Evolutionary conservation across 176 grass and related monocot genomes (phyloP).

Genomic region (Chloris gayana): DNA sequence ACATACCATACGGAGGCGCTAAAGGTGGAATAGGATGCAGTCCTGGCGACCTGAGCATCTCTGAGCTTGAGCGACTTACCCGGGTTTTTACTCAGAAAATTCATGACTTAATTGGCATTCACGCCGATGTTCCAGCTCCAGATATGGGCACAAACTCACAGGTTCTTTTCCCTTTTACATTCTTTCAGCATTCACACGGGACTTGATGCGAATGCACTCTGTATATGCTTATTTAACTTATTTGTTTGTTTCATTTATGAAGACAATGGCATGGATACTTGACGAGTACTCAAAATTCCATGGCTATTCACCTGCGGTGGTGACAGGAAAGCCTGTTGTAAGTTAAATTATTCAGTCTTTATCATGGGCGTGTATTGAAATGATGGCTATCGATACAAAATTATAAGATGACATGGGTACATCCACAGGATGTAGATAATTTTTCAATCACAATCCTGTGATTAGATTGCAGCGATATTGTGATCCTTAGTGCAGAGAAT

Average conservation of each 20-base stretch:
- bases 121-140: conserved; percentile 89
- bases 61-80: conserved; percentile 81
- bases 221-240: neutral
- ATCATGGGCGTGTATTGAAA: conserved; percentile 6
- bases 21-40: conserved; percentile 92
- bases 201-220: neutral
- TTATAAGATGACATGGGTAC: neutral
- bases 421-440: neutral
- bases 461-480: neutral
- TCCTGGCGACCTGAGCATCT: conserved; percentile 68
- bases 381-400: neutral
- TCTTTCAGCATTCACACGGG: neutral
- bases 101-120: conserved; percentile 89
- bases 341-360: conserved; percentile 24
- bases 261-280: conserved; percentile 98
- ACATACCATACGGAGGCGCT: conserved; percentile 91
- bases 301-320: conserved; percentile 87
- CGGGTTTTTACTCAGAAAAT: conserved; percentile 96
- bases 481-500: conserved; percentile 1
- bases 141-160: conserved; percentile 96
- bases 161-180: conserved; percentile 35
- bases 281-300: conserved; percentile 97
- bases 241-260: conserved; percentile 25
- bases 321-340: conserved; percentile 96
- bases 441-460: neutral